These are phyloP conservation scores for Coleophoma eucalyptorum DNA, from an alignment of 2,329 filamentous ascomycete species.

Conservation along the genomic window DNA sequence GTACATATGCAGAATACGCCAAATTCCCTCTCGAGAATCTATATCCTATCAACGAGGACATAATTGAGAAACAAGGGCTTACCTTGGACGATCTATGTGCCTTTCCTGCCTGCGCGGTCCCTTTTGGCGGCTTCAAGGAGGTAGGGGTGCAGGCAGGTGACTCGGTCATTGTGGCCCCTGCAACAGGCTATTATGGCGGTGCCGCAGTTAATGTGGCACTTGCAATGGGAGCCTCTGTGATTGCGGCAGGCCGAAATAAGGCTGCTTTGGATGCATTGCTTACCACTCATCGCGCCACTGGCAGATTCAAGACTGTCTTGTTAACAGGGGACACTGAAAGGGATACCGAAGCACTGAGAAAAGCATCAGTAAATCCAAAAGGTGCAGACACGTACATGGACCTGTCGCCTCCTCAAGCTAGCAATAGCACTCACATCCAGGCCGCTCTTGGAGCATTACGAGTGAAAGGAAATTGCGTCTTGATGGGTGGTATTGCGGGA, in stretches of 20 bases:
- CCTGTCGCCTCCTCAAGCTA: conserved; percentile 36
- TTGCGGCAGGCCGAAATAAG: conserved; percentile 43
- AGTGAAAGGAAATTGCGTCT: conserved; percentile 26
- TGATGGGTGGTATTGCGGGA: conserved; percentile 23
- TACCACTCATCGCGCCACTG: conserved; percentile 7
- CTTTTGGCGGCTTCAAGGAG: conserved; percentile 40
- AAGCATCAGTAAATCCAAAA: too few species aligned
- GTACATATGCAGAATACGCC: conserved; percentile 27
- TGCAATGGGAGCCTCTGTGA: conserved; percentile 43
- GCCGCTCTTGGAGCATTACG: conserved; percentile 24
- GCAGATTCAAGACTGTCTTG: conserved; percentile 33
- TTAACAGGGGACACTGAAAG: conserved; percentile 34
- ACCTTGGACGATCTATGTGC: conserved; percentile 32
- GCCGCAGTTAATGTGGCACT: conserved; percentile 38
- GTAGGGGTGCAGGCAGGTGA: conserved; percentile 39
- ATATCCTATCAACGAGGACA: conserved; percentile 25
- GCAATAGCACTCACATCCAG: conserved; percentile 34
- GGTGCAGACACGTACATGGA: conserved; percentile 40
- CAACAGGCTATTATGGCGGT: conserved; percentile 41
- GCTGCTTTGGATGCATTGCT: conserved; percentile 30
- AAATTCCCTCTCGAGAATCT: conserved; percentile 31
- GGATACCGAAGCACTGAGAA: conserved; percentile 3
- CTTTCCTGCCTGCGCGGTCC: conserved; percentile 31
- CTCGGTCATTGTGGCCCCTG: conserved; percentile 40
- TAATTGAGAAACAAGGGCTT: conserved; percentile 32